Conservation (phyloP, 2,329 filamentous ascomycete species). For the Pochonia chlamydosporia region DNA sequence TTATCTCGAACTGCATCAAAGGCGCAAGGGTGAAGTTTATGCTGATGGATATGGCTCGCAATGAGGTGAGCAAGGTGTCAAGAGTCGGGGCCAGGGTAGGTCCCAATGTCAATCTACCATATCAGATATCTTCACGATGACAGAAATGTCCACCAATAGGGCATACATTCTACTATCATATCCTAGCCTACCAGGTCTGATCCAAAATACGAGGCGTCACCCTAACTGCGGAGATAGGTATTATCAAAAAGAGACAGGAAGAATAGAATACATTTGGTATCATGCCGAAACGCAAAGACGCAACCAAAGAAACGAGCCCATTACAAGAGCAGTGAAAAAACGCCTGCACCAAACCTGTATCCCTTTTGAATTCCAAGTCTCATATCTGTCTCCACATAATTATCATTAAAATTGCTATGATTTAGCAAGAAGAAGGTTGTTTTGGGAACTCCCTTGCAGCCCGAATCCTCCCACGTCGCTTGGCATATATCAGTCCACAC, state of each 20-base stretch:
- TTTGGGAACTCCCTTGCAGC: neutral
- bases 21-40: too few species aligned
- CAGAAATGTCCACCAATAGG: too few species aligned
- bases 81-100: too few species aligned
- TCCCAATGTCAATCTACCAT: too few species aligned
- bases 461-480: slow-evolving; percentile 12
- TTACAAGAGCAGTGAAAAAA: neutral
- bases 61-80: too few species aligned
- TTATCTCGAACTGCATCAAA: too few species aligned
- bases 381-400: neutral
- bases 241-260: neutral
- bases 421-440: slow-evolving; percentile 7
- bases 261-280: neutral
- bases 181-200: too few species aligned
- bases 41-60: too few species aligned
- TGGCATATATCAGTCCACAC: slow-evolving; percentile 51
- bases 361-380: neutral
- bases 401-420: neutral
- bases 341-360: neutral
- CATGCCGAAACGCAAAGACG: neutral
- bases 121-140: too few species aligned
- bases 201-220: too few species aligned
- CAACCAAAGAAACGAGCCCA: neutral
- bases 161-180: too few species aligned
- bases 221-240: too few species aligned